Evolutionary conservation across 225 moss, liverwort and hornwort genomes (phyloP).

Genomic region (Rhytidiadelphus loreus): DNA sequence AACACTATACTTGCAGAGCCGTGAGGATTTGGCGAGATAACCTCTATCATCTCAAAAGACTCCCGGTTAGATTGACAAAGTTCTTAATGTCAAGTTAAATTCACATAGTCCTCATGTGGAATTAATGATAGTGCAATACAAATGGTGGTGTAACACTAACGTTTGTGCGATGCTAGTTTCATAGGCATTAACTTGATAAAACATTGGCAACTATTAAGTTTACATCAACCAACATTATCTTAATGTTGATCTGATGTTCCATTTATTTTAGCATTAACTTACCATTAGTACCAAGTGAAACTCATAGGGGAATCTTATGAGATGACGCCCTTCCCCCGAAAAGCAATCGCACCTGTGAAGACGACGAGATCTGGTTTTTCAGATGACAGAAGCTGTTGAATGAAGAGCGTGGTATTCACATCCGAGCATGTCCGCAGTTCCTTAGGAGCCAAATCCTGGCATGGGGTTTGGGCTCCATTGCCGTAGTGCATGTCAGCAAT

Average conservation of each 20-base stretch:
- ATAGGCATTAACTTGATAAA: neutral
- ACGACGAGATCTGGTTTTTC: slow-evolving; percentile 88
- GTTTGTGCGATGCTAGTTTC: neutral
- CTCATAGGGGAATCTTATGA: neutral
- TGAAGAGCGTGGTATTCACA: slow-evolving; percentile 72
- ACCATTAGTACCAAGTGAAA: neutral
- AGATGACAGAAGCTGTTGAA: slow-evolving; percentile 42
- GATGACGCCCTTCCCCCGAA: neutral
- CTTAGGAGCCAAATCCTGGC: slow-evolving; percentile 46
- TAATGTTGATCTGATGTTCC: neutral
- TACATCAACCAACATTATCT: neutral
- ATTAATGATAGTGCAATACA: neutral
- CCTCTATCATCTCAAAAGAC: neutral
- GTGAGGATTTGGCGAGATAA: neutral
- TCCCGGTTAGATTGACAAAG: neutral
- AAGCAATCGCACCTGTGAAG: slow-evolving; percentile 57
- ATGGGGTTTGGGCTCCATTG: slow-evolving; percentile 56
- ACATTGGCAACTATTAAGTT: neutral
- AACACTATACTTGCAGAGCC: neutral
- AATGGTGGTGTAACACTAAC: neutral
- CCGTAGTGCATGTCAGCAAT: slow-evolving; percentile 97
- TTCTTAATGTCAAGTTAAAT: neutral
- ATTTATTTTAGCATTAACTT: neutral
- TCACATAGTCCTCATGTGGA: neutral
- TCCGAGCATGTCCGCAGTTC: slow-evolving; percentile 64